Evolutionary conservation across 495 filamentous ascomycete genomes (phyloP).

Genomic region (Tuber melanosporum): DNA sequence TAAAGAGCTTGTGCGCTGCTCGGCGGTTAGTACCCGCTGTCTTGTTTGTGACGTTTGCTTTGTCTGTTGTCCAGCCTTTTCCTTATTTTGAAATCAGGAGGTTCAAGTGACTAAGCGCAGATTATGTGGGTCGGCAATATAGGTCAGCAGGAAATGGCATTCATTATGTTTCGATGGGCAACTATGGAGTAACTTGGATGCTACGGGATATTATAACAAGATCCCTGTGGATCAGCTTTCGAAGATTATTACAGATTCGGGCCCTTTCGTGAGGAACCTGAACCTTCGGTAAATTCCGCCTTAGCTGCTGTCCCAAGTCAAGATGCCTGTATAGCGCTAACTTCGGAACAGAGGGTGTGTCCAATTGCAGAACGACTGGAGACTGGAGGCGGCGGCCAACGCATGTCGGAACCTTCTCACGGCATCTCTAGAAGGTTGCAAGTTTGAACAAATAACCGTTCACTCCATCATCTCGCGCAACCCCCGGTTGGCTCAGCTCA

Average conservation of each 20-base stretch:
- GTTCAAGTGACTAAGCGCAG: background rate
- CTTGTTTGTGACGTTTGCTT: background rate
- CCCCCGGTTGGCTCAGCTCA: constrained; percentile 67
- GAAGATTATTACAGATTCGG: constrained; percentile 76
- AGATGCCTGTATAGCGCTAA: constrained; percentile 7
- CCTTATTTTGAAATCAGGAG: background rate
- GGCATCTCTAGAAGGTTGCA: constrained; percentile 80
- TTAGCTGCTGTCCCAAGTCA: background rate
- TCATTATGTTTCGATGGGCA: constrained; percentile 91
- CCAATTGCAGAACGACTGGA: constrained; percentile 73
- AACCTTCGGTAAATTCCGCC: constrained; percentile 51
- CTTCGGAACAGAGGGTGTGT: constrained; percentile 53
- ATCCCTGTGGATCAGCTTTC: constrained; percentile 78
- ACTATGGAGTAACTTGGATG: constrained; percentile 78
- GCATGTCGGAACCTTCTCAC: constrained; percentile 80
- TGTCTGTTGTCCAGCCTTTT: background rate
- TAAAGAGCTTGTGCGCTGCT: constrained; percentile 74
- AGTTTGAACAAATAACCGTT: constrained; percentile 63
- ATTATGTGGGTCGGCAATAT: constrained; percentile 4
- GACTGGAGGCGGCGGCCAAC: constrained; percentile 65
- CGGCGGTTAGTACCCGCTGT: constrained; percentile 44
- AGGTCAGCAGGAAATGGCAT: constrained; percentile 73
- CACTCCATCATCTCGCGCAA: constrained; percentile 77
- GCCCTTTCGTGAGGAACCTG: constrained; percentile 82
- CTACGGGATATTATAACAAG: constrained; percentile 75